Conservation (phyloP, 1,139 yeast genomes). For the Kazachstania sp. region DNA sequence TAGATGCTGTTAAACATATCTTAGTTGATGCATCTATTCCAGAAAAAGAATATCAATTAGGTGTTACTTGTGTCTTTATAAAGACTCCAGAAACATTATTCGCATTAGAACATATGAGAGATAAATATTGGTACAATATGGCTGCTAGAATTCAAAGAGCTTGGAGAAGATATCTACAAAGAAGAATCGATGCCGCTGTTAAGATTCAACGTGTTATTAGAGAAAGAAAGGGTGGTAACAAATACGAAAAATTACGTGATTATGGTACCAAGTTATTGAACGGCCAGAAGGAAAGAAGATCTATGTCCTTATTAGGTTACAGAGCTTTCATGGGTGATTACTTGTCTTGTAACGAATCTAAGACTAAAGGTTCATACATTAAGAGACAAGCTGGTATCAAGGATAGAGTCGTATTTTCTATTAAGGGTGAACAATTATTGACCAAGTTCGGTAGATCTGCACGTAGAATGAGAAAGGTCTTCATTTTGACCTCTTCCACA, state of each 20-base stretch:
- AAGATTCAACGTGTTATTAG: slow-evolving; percentile 82
- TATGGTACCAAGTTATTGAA: slow-evolving; percentile 63
- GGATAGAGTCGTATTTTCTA: slow-evolving; percentile 68
- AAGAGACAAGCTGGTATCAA: slow-evolving; percentile 58
- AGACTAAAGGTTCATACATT: slow-evolving; percentile 65
- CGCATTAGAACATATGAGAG: slow-evolving; percentile 94
- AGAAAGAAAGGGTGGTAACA: slow-evolving; percentile 69
- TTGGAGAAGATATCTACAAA: slow-evolving; percentile 76
- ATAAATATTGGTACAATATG: slow-evolving; percentile 96
- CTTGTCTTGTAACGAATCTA: slow-evolving; percentile 67
- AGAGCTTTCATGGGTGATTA: slow-evolving; percentile 95
- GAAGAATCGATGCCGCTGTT: slow-evolving; percentile 82
- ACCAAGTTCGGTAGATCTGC: slow-evolving; percentile 93
- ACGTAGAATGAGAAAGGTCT: slow-evolving; percentile 62
- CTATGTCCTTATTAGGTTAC: slow-evolving; percentile 79
- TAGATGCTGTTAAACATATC: slow-evolving; percentile 73
- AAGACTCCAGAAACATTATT: slow-evolving; percentile 96
- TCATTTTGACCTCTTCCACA: slow-evolving; percentile 53
- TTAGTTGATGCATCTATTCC: slow-evolving; percentile 77
- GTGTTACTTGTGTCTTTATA: slow-evolving; percentile 89
- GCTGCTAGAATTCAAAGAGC: slow-evolving; percentile 97
- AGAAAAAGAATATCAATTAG: slow-evolving; percentile 75
- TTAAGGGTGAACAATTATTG: slow-evolving; percentile 69
- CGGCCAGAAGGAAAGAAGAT: slow-evolving; percentile 81
- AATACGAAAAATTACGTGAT: slow-evolving; percentile 76